These are phyloP conservation scores for Elsinoe australis DNA, from an alignment of 2,329 filamentous ascomycete species.

Conservation along the genomic window DNA sequence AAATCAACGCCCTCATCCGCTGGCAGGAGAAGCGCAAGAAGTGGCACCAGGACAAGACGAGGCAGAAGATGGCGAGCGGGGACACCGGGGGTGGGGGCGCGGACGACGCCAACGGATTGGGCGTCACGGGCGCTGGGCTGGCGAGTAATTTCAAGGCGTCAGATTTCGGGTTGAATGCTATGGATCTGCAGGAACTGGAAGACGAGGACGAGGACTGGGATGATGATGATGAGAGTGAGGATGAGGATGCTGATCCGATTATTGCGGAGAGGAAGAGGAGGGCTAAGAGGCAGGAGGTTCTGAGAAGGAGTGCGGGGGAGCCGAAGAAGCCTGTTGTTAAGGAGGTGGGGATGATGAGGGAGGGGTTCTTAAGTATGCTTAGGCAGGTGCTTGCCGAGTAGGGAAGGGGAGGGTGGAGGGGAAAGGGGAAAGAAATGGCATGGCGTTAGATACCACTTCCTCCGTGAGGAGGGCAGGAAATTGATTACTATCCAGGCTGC, in stretches of 20 bases:
- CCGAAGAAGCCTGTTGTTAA: slow-evolving; percentile 31
- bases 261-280: slow-evolving; percentile 73
- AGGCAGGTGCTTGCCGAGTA: slow-evolving; percentile 30
- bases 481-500: too few relatives aligned
- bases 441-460: neutral
- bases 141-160: slow-evolving; percentile 58
- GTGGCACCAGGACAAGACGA: slow-evolving; percentile 96
- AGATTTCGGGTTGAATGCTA: slow-evolving; percentile 84
- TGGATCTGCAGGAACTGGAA: slow-evolving; percentile 78
- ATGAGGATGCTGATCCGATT: slow-evolving; percentile 78
- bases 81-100: slow-evolving; percentile 36
- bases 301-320: slow-evolving; percentile 41
- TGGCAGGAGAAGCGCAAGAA: slow-evolving; percentile 96
- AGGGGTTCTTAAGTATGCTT: slow-evolving; percentile 31
- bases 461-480: too few relatives aligned
- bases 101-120: slow-evolving; percentile 31
- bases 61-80: slow-evolving; percentile 97
- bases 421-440: neutral
- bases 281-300: slow-evolving; percentile 67
- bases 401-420: neutral
- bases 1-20: slow-evolving; percentile 77
- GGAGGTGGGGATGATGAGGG: slow-evolving; percentile 31
- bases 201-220: slow-evolving; percentile 67
- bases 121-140: slow-evolving; percentile 40
- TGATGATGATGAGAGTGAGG: slow-evolving; percentile 62